phyloP scores from a whole-genome alignment of 768 basidiomycete genomes.

The Termitomyces sp. region DNA sequence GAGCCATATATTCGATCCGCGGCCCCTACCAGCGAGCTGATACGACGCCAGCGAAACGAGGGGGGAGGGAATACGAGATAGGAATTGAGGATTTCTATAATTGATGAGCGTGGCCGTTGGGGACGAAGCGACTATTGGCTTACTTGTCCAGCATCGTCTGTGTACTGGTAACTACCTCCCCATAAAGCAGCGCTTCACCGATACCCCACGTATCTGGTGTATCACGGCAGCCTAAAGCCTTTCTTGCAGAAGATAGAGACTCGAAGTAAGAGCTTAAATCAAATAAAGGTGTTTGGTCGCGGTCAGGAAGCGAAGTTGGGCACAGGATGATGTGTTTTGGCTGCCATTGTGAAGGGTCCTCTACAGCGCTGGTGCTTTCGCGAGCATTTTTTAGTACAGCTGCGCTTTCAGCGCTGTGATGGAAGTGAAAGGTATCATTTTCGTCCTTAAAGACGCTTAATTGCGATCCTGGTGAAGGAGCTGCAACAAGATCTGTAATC shows the following conservation, averaged over 20 bases:
- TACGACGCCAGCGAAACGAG: constrained; percentile 82
- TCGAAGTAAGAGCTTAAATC: constrained; percentile 60
- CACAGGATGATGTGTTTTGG: constrained; percentile 57
- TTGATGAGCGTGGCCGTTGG: constrained; percentile 1
- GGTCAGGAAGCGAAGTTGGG: constrained; percentile 47
- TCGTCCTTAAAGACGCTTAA: constrained; percentile 53
- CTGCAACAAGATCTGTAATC: constrained; percentile 36
- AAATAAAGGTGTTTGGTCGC: constrained; percentile 70
- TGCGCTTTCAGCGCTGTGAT: constrained; percentile 33
- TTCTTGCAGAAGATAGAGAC: constrained; percentile 39
- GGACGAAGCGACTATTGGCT: constrained; percentile 23
- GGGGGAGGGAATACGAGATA: constrained; percentile 69
- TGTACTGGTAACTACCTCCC: constrained; percentile 89
- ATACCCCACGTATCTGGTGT: constrained; percentile 45
- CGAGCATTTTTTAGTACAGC: constrained; percentile 30
- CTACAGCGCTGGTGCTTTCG: constrained; percentile 17
- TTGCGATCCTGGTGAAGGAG: constrained; percentile 28
- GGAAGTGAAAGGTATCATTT: constrained; percentile 71
- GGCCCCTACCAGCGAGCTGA: constrained; percentile 85
- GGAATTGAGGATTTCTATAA: constrained; percentile 71
- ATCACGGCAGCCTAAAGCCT: constrained; percentile 23
- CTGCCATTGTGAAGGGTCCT: constrained; percentile 36
- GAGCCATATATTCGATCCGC: constrained; percentile 89
- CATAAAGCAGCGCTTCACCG: constrained; percentile 82
- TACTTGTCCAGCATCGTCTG: constrained; percentile 94